Base-by-base conservation (phyloP, 768 basidiomycete species). In the Podaxis sp. region DNA sequence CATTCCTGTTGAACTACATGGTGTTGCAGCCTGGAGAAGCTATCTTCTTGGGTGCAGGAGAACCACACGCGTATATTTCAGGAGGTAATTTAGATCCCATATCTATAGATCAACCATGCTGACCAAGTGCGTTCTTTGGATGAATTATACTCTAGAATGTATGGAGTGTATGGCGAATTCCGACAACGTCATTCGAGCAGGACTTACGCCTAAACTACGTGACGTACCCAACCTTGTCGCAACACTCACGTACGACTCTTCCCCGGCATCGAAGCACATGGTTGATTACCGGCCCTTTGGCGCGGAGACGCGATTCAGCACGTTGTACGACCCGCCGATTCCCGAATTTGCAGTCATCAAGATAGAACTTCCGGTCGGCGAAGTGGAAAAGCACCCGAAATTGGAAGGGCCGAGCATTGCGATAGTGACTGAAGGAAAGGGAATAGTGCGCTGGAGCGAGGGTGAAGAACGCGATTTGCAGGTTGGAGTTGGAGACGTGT, bases 151-250 rank as follows among this genome's bases (percentile, higher is more conserved):
- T 26, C 39, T 69, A 96, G 96, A 99, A 71, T 96, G 96, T 74
- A 94, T 99, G 71, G 97, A 99, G 72, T 96, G 95, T 78, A 99
- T 99, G 96, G 96, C 96, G 26, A 96, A 96, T 65, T 96, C 94
- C 0, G 97, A 99, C 78, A 99, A 99, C 74, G 97, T 99, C 74
- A 96, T 99, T 66, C 93, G 97, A 36, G 97, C 97, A 6, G 97
- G 97, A 13, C 87, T 99, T 44, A 99, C 97, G 0, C 96, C 97
- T 1, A 99, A 99, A 76, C 83, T 93, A 36, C 89, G 97, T 58
- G 97, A 99, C 73, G 88, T 99, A 39, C 87, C 88, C 9, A 98
- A 96, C 66, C 87, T 99, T 48, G 82, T 97, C 63, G 80, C 85
- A 3, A 90, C 91, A 66, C 83, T 99, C 63, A 98, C 95, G 8